A percentile compares a stretch with the other conserved stretches of the same genome.
phyloP scores from a whole-genome alignment of 2,329 filamentous ascomycete species.

The Scedosporium apiospermum region DNA sequence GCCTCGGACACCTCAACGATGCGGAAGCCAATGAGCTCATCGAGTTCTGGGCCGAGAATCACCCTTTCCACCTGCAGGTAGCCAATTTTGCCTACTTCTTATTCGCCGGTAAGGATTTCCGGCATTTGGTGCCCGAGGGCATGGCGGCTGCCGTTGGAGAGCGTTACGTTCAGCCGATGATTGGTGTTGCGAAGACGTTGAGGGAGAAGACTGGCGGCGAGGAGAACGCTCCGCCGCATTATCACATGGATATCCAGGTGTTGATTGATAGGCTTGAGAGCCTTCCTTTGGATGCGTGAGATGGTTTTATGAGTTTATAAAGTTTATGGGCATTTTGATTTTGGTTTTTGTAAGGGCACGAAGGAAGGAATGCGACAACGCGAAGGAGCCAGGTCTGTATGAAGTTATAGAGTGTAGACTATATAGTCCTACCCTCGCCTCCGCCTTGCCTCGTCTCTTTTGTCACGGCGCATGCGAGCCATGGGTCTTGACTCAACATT shows the following conservation, averaged over 20 bases:
- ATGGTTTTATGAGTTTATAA: neutral
- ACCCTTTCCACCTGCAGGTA: conserved; percentile 47
- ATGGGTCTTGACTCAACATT: neutral
- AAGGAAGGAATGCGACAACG: no score
- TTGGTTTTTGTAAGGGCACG: neutral
- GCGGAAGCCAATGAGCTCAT: conserved; percentile 31
- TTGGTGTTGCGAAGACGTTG: conserved; percentile 30
- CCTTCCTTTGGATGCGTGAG: conserved; percentile 15
- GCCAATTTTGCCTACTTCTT: conserved; percentile 53
- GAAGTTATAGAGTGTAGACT: no score
- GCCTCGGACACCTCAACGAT: conserved; percentile 36
- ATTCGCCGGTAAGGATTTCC: conserved; percentile 18
- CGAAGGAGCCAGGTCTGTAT: no score
- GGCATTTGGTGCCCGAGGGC: conserved; percentile 37
- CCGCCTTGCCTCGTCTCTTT: neutral
- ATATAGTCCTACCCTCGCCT: neutral
- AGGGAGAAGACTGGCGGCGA: conserved; percentile 17
- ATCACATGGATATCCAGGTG: conserved; percentile 27
- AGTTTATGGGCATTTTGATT: neutral
- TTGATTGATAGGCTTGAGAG: conserved; percentile 31
- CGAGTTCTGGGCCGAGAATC: conserved; percentile 43
- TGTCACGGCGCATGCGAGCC: neutral
- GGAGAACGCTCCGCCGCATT: conserved; percentile 16
- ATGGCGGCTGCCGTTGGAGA: conserved; percentile 50
- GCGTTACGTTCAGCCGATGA: conserved; percentile 46